Base-by-base conservation (phyloP, 1,284 basidiomycete genomes). In the Amylostereum areolatum region DNA sequence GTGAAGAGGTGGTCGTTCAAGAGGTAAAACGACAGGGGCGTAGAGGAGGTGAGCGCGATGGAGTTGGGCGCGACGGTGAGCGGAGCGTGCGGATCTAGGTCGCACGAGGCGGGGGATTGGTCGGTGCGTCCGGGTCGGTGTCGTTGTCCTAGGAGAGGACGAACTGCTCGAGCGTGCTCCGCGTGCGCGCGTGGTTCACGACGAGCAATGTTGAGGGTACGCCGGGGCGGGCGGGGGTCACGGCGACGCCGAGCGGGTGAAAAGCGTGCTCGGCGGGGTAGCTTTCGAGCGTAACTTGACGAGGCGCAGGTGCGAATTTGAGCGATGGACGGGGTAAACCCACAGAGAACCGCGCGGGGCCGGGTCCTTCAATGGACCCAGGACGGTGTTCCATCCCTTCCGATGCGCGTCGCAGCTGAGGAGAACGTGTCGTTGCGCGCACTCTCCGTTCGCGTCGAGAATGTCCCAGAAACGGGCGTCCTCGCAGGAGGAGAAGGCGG, bases 1-100 rank as follows among this genome's bases (percentile, higher is more conserved):
- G 85, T 85, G 57, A 87, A 62, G 28, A 78, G 61, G 57, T 89
- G 85, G 59, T 89, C 85, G 58, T 89, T 83, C 32, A 76, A 77
- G 34, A 88, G 72, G 54, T 81, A 82, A 61, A 89, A 86, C 1
- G 79, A 75, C 47, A 72, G 72, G 1, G 76, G 73, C n/a, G n/a
- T n/a, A n/a, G n/a, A n/a, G 27, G 78, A 76, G 5, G 83, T 80
- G 39, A 85, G 65, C 5, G 82, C 77, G 50, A 89, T 61, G 5
- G 80, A 69, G 59, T 89, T 89, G 18, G 84, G 81, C 7, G 83
- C 71, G 72, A 72, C 5, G 70, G 71, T 5, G 76, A 77, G 27
- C 69, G 63, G 43, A 86, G 68, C 5, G 82, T 86, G 52, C 79
- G 78, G 32, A 84, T 60, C 61, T 81, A 69, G 9, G 56, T 70